These are phyloP conservation scores for Ganoderma sp. DNA, from an alignment of 1,284 basidiomycete species.

Conservation along the genomic window DNA sequence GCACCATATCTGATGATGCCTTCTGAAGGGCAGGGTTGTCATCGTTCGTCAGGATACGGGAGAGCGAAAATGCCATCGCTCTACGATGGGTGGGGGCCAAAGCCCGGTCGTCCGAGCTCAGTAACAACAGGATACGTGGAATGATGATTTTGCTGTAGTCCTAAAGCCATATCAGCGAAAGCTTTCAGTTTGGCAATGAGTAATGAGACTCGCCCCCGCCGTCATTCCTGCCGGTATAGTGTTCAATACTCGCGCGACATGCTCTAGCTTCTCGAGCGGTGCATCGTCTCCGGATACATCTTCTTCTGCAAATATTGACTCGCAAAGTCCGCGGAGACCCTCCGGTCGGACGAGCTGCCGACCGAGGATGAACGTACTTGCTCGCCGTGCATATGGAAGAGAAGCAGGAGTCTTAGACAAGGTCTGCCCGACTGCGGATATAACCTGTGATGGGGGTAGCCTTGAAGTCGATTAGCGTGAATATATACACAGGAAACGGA, in stretches of 20 bases:
- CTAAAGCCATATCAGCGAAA: constrained; percentile 43
- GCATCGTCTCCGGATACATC: constrained; percentile 54
- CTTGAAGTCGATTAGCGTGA: constrained; percentile 43
- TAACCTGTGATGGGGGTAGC: constrained; percentile 66
- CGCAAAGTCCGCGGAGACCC: constrained; percentile 69
- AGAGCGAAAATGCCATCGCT: constrained; percentile 71
- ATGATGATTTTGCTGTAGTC: constrained; percentile 63
- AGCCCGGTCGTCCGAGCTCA: constrained; percentile 45
- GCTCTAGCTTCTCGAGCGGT: constrained; percentile 70
- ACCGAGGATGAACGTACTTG: constrained; percentile 65
- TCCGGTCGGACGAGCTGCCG: constrained; percentile 70
- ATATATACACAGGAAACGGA: not conserved
- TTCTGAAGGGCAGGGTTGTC: constrained; percentile 37
- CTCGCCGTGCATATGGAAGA: constrained; percentile 56
- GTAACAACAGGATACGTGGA: constrained; percentile 57
- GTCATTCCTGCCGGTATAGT: constrained; percentile 60
- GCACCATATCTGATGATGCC: constrained; percentile 46
- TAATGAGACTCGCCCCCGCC: constrained; percentile 51
- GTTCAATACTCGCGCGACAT: constrained; percentile 61
- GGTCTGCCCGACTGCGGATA: constrained; percentile 64
- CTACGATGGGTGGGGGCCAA: constrained; percentile 55
- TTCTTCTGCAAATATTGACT: constrained; percentile 70
- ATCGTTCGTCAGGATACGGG: constrained; percentile 60
- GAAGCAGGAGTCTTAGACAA: constrained; percentile 53
- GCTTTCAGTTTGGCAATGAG: not conserved